Evolutionary conservation across 2,329 filamentous ascomycete species (phyloP).

Genomic region (Cladosporium sp.): DNA sequence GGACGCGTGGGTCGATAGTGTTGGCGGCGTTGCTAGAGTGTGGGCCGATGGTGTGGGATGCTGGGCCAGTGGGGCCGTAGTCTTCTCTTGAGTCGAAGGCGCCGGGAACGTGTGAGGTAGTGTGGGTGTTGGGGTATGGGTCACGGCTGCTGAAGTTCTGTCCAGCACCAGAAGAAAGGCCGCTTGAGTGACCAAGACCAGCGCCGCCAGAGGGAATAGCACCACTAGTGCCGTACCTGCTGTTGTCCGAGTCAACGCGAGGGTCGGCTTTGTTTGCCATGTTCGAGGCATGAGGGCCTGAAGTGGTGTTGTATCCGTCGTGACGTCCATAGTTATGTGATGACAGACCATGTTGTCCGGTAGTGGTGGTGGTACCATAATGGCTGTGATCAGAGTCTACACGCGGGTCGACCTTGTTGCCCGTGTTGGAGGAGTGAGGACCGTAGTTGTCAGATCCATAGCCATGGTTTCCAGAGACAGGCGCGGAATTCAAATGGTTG

Average conservation of each 20-base stretch:
- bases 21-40: conserved; percentile 23
- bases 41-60: conserved; percentile 15
- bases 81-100: background rate
- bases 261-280: conserved; percentile 9
- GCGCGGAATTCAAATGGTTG: conserved; percentile 3
- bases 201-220: background rate
- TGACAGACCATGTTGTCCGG: background rate
- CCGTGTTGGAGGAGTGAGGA: conserved; percentile 13
- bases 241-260: background rate
- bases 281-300: conserved; percentile 4
- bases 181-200: background rate
- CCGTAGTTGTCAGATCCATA: background rate
- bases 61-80: background rate
- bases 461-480: background rate
- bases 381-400: conserved; percentile 10
- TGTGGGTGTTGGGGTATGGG: background rate
- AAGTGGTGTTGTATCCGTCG: conserved; percentile 3
- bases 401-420: conserved; percentile 21
- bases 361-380: background rate
- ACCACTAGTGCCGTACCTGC: background rate
- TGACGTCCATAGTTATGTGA: background rate
- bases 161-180: background rate
- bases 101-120: background rate
- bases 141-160: conserved; percentile 5
- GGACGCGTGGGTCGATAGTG: conserved; percentile 18